Evolutionary conservation across 2,329 filamentous ascomycete species (phyloP), one percentile per base, ranked within the genome.

Genomic region (Nothomitra cinnamomea): DNA sequence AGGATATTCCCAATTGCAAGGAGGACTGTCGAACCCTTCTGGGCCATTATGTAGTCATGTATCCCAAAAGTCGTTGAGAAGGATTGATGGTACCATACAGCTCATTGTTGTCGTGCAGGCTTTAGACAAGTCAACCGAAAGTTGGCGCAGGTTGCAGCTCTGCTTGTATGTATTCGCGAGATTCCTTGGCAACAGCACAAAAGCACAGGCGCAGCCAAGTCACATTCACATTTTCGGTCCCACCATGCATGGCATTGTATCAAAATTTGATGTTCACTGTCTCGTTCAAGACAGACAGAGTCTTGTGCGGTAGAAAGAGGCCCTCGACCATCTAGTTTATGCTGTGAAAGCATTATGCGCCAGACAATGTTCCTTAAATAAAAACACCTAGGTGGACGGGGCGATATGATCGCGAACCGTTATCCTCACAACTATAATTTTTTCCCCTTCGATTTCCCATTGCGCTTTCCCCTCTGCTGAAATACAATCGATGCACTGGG

Each of bases 1-100:
- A 61, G 35, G 40, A 57, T 17, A 49, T 64, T 61, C 17, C 57
- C 55, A 15, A 59, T 35, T 17, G 24, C n/a, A 28, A 53, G 25
- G 45, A 47, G 17, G 2, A 49, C n/a, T 19, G 19, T 22, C 13
- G 45, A 49, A 3, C 25, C 17, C 5, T 35, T 32, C 24, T 35
- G 45, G 15, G 32, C 36, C 35, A 52, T 52, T 8, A 25, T 52
- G 24, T 28, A 41, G 7, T 25, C 17, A 38, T 38, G 17, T 38
- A 10, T 51, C 22, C 12, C 49, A n/a, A 41, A 28, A 7, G 22
- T 28, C 22, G 7, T 4, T 2, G 2, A 12, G 13, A 17, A 21
- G 22, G 2, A 28, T 15, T 28, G 7, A 48, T 12, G 22, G n/a
- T 25, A 48, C 8, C 6, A 25, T n/a, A 5, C 12, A 13, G 28